A percentile compares a stretch with the other conserved stretches of the same genome.
Conservation (phyloP, 257 asterid genomes). For the Datura wrightii region DNA sequence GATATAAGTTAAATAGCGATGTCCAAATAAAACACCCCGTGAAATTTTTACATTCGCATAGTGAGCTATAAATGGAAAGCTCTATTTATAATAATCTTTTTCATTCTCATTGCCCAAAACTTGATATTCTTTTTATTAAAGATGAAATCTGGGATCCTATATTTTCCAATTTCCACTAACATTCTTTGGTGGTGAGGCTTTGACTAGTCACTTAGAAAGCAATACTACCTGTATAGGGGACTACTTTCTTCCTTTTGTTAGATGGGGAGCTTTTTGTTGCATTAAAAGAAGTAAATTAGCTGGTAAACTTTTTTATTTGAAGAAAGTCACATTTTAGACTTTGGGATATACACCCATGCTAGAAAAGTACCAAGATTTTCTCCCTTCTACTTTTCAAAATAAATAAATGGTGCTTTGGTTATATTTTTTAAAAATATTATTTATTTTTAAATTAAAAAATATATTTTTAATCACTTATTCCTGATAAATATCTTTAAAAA, state of each 20-base stretch:
- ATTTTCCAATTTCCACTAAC: not conserved
- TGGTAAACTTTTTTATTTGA: constrained; percentile 48
- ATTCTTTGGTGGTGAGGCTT: not conserved
- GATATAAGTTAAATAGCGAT: not conserved
- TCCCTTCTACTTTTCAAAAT: not conserved
- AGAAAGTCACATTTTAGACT: constrained; percentile 39
- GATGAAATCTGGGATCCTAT: not conserved
- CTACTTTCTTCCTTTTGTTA: constrained; percentile 43
- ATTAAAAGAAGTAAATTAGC: constrained; percentile 65
- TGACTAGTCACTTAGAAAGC: constrained; percentile 38
- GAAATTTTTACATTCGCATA: not conserved
- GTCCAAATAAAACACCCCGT: not conserved
- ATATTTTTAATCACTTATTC: no score
- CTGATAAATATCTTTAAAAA: no score
- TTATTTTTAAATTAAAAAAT: no score
- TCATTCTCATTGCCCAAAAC: no score
- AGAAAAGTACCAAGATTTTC: constrained; percentile 32
- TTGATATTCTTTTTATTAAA: not conserved
- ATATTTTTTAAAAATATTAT: no score
- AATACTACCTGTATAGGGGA: constrained; percentile 53
- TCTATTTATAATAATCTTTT: no score
- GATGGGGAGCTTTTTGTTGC: constrained; percentile 46
- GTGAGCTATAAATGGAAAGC: no score
- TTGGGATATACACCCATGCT: constrained; percentile 43
- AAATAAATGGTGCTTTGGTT: no score